Percentiles rank a stretch among this genome's conserved stretches.
Evolutionary conservation across 2,329 filamentous ascomycete genomes (phyloP).

Genomic region (Diplodia sapinea): DNA sequence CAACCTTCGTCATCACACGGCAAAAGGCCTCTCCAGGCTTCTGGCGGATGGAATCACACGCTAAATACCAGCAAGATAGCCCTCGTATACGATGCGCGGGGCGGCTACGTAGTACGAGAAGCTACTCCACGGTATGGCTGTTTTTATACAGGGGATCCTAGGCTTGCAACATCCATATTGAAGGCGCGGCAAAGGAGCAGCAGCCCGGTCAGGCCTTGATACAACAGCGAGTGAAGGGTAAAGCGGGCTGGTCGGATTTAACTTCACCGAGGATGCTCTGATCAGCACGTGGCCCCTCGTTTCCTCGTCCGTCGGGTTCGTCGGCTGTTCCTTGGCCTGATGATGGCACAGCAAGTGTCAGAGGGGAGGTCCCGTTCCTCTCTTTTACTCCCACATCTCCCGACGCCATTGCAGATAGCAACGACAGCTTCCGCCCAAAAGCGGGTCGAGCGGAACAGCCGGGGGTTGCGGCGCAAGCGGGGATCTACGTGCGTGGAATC

Average conservation of each 20-base stretch:
- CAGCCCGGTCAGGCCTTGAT: neutral
- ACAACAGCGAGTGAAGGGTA: neutral
- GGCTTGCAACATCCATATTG: neutral
- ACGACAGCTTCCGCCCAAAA: too few species aligned
- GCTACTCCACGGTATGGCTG: neutral
- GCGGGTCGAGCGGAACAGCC: too few species aligned
- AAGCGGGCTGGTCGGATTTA: neutral
- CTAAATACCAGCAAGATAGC: neutral
- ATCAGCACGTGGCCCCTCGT: neutral
- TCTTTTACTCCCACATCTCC: too few species aligned
- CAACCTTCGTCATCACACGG: neutral
- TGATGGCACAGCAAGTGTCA: slow-evolving; percentile 12
- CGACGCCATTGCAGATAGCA: too few species aligned
- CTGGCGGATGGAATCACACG: neutral
- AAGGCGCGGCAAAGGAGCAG: too few species aligned
- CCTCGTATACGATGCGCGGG: neutral
- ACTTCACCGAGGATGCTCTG: neutral
- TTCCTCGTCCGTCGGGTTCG: neutral
- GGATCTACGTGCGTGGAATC: neutral
- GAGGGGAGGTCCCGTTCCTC: neutral
- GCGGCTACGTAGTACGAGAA: neutral
- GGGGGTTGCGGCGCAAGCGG: neutral
- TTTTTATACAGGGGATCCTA: neutral
- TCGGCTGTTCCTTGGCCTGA: neutral
- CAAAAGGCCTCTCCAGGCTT: neutral